Evolutionary conservation across 345 rosid genomes (phyloP).

Genomic region (Psidium friedrichsthalianum): DNA sequence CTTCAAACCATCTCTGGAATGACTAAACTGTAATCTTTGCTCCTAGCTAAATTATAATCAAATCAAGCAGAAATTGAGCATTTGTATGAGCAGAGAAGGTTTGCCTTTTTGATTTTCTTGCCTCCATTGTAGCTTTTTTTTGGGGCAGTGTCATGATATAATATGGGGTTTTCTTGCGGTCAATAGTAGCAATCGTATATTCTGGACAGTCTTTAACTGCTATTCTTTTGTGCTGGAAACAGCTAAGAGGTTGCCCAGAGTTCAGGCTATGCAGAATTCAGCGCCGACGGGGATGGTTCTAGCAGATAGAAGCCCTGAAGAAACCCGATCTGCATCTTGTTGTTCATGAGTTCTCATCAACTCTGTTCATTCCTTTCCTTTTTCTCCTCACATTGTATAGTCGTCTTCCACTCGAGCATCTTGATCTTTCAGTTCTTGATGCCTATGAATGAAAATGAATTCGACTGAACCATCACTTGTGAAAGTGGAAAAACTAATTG

Average conservation of each 20-base stretch:
- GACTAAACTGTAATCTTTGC: neutral
- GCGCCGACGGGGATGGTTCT: conserved; percentile 38
- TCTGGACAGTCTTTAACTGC: neutral
- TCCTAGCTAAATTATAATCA: neutral
- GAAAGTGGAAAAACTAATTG: neutral
- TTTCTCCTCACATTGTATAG: neutral
- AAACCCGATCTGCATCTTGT: conserved; percentile 28
- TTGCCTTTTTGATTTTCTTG: neutral
- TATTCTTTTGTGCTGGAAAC: conserved; percentile 2
- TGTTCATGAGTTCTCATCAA: conserved; percentile 14
- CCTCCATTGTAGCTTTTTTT: neutral
- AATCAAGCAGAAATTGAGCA: neutral
- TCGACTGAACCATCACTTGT: neutral
- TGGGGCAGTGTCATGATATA: neutral
- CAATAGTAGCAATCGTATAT: neutral
- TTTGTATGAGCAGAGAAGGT: neutral
- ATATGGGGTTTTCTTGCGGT: neutral
- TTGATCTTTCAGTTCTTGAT: neutral
- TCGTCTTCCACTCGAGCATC: neutral
- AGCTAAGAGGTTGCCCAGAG: conserved; percentile 55
- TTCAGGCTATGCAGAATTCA: conserved; percentile 42
- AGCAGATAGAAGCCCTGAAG: conserved; percentile 21
- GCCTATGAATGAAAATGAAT: neutral
- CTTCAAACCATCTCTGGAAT: neutral
- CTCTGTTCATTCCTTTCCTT: neutral